Conservation (phyloP, 1,139 yeast genomes). For the Starmera stellimalicola region DNA sequence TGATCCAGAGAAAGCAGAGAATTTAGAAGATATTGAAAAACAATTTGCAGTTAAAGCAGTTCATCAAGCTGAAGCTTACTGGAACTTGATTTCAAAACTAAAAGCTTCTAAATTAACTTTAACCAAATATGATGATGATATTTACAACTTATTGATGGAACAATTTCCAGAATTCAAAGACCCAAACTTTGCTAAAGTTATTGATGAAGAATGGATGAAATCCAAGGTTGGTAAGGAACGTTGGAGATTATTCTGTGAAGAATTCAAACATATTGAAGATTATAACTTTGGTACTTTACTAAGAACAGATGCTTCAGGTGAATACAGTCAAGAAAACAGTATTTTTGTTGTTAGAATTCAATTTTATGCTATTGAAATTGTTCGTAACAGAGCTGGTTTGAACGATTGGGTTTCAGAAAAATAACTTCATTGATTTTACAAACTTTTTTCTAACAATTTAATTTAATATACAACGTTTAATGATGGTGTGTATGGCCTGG, state of each 20-base stretch:
- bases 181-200: conserved; percentile 42
- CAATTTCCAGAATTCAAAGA: conserved; percentile 79
- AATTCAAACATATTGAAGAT: conserved; percentile 78
- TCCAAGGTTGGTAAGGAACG: conserved; percentile 67
- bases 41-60: conserved; percentile 98
- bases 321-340: conserved; percentile 77
- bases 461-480: background rate
- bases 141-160: conserved; percentile 54
- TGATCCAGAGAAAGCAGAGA: conserved; percentile 50
- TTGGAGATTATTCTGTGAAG: conserved; percentile 86
- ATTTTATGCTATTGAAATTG: conserved; percentile 90
- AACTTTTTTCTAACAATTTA: background rate
- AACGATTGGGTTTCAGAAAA: conserved; percentile 74
- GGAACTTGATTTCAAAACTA: conserved; percentile 65
- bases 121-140: conserved; percentile 77
- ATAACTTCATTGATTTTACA: conserved; percentile 1
- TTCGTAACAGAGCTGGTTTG: conserved; percentile 81
- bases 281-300: conserved; percentile 92
- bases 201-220: conserved; percentile 79
- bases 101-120: conserved; percentile 74
- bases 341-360: conserved; percentile 89
- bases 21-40: conserved; percentile 71
- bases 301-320: conserved; percentile 59
- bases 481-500: conserved; percentile 2
- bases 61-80: conserved; percentile 89